These are phyloP conservation scores for Plantago coronopus DNA, from an alignment of 305 asterid species.

Conservation along the genomic window DNA sequence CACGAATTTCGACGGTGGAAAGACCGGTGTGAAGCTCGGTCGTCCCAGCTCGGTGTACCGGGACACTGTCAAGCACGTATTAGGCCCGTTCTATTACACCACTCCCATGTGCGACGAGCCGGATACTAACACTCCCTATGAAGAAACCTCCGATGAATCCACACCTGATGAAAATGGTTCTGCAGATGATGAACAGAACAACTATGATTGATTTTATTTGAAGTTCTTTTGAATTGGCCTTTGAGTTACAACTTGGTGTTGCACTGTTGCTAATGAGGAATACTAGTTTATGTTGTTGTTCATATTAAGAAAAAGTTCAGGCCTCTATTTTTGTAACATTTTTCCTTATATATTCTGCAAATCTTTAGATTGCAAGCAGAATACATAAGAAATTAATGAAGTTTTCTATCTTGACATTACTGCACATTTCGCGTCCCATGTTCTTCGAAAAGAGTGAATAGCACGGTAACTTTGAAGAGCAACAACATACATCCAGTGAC, in stretches of 20 bases:
- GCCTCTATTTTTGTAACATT: background rate
- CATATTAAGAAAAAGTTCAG: background rate
- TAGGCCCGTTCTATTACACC: slow-evolving; percentile 74
- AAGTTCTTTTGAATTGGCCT: background rate
- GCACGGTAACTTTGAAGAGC: no score
- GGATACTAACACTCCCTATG: slow-evolving; percentile 34
- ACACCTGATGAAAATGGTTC: slow-evolving; percentile 23
- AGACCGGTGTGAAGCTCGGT: slow-evolving; percentile 57
- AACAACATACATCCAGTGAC: no score
- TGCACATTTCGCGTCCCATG: no score
- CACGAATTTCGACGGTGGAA: slow-evolving; percentile 80
- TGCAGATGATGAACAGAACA: slow-evolving; percentile 28
- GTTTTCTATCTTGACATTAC: no score
- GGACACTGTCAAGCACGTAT: slow-evolving; percentile 44
- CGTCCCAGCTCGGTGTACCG: slow-evolving; percentile 62
- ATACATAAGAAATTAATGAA: no score
- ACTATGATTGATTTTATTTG: slow-evolving; percentile 29
- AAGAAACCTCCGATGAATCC: slow-evolving; percentile 16
- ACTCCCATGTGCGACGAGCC: slow-evolving; percentile 95
- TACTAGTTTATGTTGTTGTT: background rate
- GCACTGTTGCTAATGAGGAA: background rate
- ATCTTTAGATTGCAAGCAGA: background rate
- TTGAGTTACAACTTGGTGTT: background rate
- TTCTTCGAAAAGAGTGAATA: no score
- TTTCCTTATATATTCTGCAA: background rate